Conservation (phyloP, 2,329 filamentous ascomycete species). For the Tetracladium maxilliforme region DNA sequence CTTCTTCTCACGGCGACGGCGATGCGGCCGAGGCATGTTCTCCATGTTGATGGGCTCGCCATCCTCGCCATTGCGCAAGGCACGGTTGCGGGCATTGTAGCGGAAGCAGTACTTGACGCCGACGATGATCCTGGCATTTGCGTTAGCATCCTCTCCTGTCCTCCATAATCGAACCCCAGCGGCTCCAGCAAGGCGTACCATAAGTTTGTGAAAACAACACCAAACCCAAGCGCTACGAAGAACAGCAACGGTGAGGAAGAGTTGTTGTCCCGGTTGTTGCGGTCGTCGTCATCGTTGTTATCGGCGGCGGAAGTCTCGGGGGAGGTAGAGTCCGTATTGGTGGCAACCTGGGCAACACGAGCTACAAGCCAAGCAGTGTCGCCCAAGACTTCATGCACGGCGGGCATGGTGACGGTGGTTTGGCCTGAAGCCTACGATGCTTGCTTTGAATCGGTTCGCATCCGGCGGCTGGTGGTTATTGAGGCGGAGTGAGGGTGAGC, state of each 20-base stretch:
- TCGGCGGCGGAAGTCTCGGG: conserved; percentile 8
- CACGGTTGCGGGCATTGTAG: conserved; percentile 88
- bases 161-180: neutral
- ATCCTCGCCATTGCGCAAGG: conserved; percentile 60
- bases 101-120: conserved; percentile 99
- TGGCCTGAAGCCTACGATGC: too few relatives aligned
- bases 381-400: conserved; percentile 11
- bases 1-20: conserved; percentile 89
- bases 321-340: conserved; percentile 8
- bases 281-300: conserved; percentile 9
- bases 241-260: conserved; percentile 70
- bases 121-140: conserved; percentile 78
- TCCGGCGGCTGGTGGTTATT: too few relatives aligned
- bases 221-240: conserved; percentile 91
- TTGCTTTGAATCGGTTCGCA: too few relatives aligned
- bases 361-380: conserved; percentile 8
- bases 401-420: neutral
- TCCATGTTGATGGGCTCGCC: conserved; percentile 82
- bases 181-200: conserved; percentile 50
- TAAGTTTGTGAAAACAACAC: conserved; percentile 95
- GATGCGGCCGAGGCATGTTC: conserved; percentile 70
- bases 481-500: too few relatives aligned
- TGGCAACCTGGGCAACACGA: conserved; percentile 6
- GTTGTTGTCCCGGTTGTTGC: conserved; percentile 18
- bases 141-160: conserved; percentile 8